These are phyloP conservation scores for Saccharomycopsis schoenii DNA, from an alignment of 805 yeast genomes.

Conservation along the genomic window DNA sequence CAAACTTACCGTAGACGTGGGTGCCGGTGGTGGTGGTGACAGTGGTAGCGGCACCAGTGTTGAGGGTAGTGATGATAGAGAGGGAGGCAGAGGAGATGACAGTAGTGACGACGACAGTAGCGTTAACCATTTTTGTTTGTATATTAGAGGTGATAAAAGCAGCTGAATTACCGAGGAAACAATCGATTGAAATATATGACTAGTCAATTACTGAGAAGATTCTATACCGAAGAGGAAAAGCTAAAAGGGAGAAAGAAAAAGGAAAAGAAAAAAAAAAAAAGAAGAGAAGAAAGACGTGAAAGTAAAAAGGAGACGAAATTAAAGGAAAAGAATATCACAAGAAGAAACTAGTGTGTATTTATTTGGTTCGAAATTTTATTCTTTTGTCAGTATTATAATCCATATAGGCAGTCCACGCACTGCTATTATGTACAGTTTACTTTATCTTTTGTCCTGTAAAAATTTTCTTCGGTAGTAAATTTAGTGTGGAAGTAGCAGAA, in stretches of 20 bases:
- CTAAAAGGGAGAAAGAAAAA: not conserved
- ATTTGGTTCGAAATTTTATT: not conserved
- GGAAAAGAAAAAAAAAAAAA: not conserved
- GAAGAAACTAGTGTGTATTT: not conserved
- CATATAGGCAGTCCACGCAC: no score
- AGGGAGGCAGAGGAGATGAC: constrained; percentile 10
- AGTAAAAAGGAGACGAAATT: not conserved
- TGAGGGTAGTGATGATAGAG: constrained; percentile 24
- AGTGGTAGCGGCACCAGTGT: constrained; percentile 37
- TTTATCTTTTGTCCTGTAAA: not conserved
- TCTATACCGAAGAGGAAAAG: not conserved
- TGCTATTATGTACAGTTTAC: no score
- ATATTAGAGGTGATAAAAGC: not conserved
- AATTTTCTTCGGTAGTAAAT: not conserved
- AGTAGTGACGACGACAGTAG: constrained; percentile 12
- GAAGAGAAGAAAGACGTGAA: no score
- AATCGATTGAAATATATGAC: no score
- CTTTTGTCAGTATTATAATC: not conserved
- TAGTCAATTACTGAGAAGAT: not conserved
- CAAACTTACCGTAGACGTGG: constrained; percentile 39
- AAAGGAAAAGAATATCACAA: not conserved
- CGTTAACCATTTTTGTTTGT: not conserved
- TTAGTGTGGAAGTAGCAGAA: not conserved
- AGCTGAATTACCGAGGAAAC: no score
- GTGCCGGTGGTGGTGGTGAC: constrained; percentile 29